These are phyloP conservation scores for Neurospora sp. DNA, from an alignment of 495 filamentous ascomycete species.

Conservation along the genomic window DNA sequence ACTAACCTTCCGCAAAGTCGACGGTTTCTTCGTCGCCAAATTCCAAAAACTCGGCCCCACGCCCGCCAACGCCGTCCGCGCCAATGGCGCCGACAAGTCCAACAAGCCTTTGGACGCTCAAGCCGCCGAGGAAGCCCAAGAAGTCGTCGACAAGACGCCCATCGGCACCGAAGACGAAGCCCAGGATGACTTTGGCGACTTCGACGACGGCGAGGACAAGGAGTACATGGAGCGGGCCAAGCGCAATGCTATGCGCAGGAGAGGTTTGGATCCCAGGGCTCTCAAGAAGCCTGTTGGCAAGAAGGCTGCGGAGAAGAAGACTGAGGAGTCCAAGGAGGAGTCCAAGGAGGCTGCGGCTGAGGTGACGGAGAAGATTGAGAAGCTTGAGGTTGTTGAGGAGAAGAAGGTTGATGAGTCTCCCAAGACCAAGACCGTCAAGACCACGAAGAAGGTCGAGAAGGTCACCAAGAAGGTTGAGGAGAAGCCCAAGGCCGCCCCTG, in stretches of 20 bases:
- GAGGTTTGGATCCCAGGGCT: constrained; percentile 43
- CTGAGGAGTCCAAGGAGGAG: constrained; percentile 9
- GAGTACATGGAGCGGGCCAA: constrained; percentile 69
- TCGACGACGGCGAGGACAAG: constrained; percentile 75
- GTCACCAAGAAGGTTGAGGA: constrained; percentile 1
- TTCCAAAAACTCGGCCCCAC: constrained; percentile 85
- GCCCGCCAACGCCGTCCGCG: constrained; percentile 43
- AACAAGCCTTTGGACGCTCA: constrained; percentile 15
- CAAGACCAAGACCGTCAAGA: background rate
- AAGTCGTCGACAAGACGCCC: constrained; percentile 40
- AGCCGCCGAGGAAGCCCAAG: constrained; percentile 20
- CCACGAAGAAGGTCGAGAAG: background rate
- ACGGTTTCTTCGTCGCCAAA: constrained; percentile 97
- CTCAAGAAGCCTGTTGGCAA: constrained; percentile 23
- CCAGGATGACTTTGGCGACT: constrained; percentile 59
- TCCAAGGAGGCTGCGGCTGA: constrained; percentile 11
- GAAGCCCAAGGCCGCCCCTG: constrained; percentile 1
- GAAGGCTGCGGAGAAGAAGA: constrained; percentile 10
- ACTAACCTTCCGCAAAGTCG: constrained; percentile 36
- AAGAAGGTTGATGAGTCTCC: background rate
- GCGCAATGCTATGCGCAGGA: constrained; percentile 45
- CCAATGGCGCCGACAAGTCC: constrained; percentile 23
- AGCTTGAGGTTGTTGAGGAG: constrained; percentile 17
- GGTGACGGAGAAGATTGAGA: constrained; percentile 15
- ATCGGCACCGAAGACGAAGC: constrained; percentile 37